Conservation (phyloP, 352 stramenopile species). For the Globisporangium mamillatum region DNA sequence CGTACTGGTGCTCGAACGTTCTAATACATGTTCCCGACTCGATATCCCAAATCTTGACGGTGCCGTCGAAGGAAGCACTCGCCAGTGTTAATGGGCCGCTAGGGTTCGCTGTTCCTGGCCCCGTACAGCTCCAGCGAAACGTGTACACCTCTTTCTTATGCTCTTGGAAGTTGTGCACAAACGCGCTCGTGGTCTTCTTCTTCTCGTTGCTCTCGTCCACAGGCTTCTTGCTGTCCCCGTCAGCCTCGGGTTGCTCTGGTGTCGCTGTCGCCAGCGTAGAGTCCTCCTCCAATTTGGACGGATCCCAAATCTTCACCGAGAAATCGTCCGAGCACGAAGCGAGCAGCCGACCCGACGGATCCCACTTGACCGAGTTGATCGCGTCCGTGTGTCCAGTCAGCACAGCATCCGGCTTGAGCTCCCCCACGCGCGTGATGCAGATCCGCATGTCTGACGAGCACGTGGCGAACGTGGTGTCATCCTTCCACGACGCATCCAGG, state of each 20-base stretch:
- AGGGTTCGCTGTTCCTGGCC: constrained; percentile 57
- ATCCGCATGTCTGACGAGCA: constrained; percentile 94
- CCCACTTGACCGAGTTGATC: constrained; percentile 99
- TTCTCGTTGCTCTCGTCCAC: constrained; percentile 15
- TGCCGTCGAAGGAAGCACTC: constrained; percentile 95
- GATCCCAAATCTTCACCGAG: constrained; percentile 97
- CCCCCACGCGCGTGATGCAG: constrained; percentile 88
- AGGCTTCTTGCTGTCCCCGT: constrained; percentile 27
- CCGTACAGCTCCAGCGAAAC: constrained; percentile 90
- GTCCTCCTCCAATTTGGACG: constrained; percentile 26
- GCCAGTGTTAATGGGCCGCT: constrained; percentile 82
- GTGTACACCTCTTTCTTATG: constrained; percentile 94
- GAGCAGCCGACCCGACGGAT: constrained; percentile 91
- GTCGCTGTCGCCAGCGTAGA: constrained; percentile 9
- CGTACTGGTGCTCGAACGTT: constrained; percentile 93
- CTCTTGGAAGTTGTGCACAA: constrained; percentile 85
- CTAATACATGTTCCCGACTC: constrained; percentile 87
- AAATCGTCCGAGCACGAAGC: constrained; percentile 98
- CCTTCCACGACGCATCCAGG: constrained; percentile 92
- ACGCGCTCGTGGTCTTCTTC: constrained; percentile 30
- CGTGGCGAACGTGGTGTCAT: constrained; percentile 92
- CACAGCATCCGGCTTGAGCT: constrained; percentile 69
- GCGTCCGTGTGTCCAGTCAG: constrained; percentile 94
- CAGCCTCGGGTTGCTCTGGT: constrained; percentile 27
- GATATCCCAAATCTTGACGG: constrained; percentile 94